phyloP scores from a whole-genome alignment of 352 stramenopile species.

The Pythium sukuiense region DNA sequence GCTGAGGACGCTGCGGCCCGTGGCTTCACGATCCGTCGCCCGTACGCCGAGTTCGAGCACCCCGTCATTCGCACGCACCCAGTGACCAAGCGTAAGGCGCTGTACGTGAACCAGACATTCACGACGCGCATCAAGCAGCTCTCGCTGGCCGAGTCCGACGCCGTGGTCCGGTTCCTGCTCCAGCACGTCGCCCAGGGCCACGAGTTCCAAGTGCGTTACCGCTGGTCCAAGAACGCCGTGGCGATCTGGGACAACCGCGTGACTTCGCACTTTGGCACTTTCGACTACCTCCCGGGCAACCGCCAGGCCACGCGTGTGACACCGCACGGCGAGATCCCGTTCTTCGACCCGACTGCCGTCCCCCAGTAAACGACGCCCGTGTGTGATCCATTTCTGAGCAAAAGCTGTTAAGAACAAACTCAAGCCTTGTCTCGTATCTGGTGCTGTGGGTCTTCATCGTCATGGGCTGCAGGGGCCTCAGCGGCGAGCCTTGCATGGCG shows the following conservation, averaged over 20 bases:
- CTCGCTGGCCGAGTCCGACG: conserved; percentile 40
- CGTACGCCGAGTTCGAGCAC: conserved; percentile 39
- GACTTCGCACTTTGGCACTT: conserved; percentile 37
- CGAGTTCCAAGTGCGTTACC: conserved; percentile 43
- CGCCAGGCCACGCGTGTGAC: conserved; percentile 38
- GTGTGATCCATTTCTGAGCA: too few relatives aligned
- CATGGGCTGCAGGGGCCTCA: neutral
- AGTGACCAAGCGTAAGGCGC: conserved; percentile 35
- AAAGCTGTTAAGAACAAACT: neutral
- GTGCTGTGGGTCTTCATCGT: neutral
- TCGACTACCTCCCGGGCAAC: conserved; percentile 43
- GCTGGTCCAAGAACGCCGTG: conserved; percentile 31
- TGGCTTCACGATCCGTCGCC: conserved; percentile 35
- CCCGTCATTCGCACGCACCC: conserved; percentile 44
- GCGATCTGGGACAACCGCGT: conserved; percentile 40
- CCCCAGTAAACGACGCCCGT: neutral
- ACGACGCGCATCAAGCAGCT: conserved; percentile 42
- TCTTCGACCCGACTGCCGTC: conserved; percentile 3
- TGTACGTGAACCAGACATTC: conserved; percentile 43
- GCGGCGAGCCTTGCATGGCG: conserved; percentile 8
- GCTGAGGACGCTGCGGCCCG: conserved; percentile 25
- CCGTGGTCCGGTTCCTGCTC: conserved; percentile 24
- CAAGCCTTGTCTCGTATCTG: neutral
- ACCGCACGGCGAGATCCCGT: conserved; percentile 34
- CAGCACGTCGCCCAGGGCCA: conserved; percentile 33